Evolutionary conservation across 1,139 yeast genomes (phyloP).

Genomic region (Candida glucosophila): DNA sequence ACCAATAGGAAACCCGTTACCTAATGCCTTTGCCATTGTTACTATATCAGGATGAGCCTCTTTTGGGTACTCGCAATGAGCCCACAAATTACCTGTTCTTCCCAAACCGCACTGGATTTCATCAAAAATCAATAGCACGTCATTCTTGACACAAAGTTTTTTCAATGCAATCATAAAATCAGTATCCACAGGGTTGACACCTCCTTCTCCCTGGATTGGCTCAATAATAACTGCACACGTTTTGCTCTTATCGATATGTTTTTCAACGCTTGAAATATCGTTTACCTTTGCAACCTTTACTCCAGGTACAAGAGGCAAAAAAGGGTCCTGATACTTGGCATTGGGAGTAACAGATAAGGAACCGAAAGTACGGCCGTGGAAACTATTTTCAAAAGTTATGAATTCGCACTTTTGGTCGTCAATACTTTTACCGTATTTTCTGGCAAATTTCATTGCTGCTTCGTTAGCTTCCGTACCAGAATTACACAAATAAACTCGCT

Average conservation of each 20-base stretch:
- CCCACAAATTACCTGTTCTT: slow-evolving; percentile 90
- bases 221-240: slow-evolving; percentile 92
- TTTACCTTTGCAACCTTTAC: slow-evolving; percentile 57
- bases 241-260: slow-evolving; percentile 50
- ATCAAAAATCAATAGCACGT: slow-evolving; percentile 78
- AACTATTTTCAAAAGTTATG: slow-evolving; percentile 78
- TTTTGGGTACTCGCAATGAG: slow-evolving; percentile 64
- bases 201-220: slow-evolving; percentile 98
- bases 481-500: slow-evolving; percentile 80
- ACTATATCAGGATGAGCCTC: slow-evolving; percentile 90
- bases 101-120: slow-evolving; percentile 97
- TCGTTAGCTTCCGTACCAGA: slow-evolving; percentile 98
- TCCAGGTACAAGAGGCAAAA: slow-evolving; percentile 84
- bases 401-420: slow-evolving; percentile 58
- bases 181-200: slow-evolving; percentile 58
- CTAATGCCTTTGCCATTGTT: slow-evolving; percentile 92
- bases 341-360: slow-evolving; percentile 88
- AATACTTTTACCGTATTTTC: slow-evolving; percentile 64
- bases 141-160: slow-evolving; percentile 57
- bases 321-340: slow-evolving; percentile 86
- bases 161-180: slow-evolving; percentile 64
- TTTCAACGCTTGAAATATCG: slow-evolving; percentile 50
- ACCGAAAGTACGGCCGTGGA: slow-evolving; percentile 95
- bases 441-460: slow-evolving; percentile 93
- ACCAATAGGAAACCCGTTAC: slow-evolving; percentile 97